A percentile compares a stretch with the other conserved stretches of the same genome.
Conservation (phyloP, 2,329 filamentous ascomycete genomes). For the Fusarium nodosum region DNA sequence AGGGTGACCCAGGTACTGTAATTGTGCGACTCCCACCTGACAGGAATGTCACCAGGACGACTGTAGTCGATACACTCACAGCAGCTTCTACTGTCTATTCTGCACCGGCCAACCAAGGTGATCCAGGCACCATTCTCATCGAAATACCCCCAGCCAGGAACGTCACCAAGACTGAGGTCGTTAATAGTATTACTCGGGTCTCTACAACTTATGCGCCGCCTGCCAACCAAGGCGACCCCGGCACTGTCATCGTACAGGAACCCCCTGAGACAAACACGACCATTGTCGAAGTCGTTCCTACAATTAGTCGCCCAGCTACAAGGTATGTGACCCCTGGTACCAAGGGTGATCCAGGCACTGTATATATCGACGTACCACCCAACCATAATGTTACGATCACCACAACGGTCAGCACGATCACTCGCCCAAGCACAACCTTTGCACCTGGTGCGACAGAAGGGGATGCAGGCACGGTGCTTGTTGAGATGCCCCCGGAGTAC, state of each 20-base stretch:
- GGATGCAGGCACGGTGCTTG: slow-evolving; percentile 23
- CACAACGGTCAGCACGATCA: slow-evolving; percentile 28
- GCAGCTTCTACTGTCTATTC: slow-evolving; percentile 19
- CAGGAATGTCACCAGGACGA: slow-evolving; percentile 23
- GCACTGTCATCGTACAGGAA: slow-evolving; percentile 29
- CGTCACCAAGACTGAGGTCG: slow-evolving; percentile 18
- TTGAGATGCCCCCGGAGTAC: slow-evolving; percentile 27
- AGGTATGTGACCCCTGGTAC: slow-evolving; percentile 12
- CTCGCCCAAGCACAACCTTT: slow-evolving; percentile 28
- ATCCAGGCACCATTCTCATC: slow-evolving; percentile 28
- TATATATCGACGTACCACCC: slow-evolving; percentile 29
- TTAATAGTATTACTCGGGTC: slow-evolving; percentile 5
- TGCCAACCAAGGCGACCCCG: slow-evolving; percentile 22
- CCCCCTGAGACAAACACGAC: slow-evolving; percentile 27
- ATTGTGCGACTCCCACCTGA: slow-evolving; percentile 23
- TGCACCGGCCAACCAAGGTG: slow-evolving; percentile 16
- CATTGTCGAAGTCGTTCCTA: slow-evolving; percentile 17
- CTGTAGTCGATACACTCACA: slow-evolving; percentile 13
- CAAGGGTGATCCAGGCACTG: slow-evolving; percentile 26
- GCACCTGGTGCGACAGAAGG: slow-evolving; percentile 21
- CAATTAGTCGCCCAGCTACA: slow-evolving; percentile 26
- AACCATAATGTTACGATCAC: slow-evolving; percentile 32
- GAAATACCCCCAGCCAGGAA: slow-evolving; percentile 29
- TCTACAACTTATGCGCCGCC: slow-evolving; percentile 24
- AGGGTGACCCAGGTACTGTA: slow-evolving; percentile 25